Conservation (phyloP, 1,284 basidiomycete species). For the Rhizoctonia solani region DNA sequence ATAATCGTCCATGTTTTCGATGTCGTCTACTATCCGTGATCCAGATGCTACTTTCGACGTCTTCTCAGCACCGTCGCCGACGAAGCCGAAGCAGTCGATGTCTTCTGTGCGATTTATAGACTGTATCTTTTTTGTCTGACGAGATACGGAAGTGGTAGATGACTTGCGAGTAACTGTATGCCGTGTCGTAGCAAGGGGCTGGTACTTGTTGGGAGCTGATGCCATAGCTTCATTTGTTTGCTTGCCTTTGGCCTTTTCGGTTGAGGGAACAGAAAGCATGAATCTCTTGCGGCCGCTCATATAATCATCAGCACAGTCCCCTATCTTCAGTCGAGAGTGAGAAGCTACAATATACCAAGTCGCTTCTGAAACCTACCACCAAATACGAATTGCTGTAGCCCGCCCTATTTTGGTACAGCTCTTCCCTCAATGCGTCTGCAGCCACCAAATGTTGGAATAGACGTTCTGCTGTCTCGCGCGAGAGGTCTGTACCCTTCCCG, state of each 20-base stretch:
- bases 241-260: conserved; percentile 21
- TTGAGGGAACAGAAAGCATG: conserved; percentile 35
- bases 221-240: not conserved
- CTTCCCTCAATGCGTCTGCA: conserved; percentile 49
- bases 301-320: conserved; percentile 40
- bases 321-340: conserved; percentile 39
- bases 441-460: conserved; percentile 62
- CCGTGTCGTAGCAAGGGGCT: not conserved
- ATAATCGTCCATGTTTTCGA: not conserved
- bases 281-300: conserved; percentile 36
- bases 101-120: conserved; percentile 16
- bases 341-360: not conserved
- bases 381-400: conserved; percentile 49
- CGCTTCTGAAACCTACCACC: conserved; percentile 40
- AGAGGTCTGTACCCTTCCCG: conserved; percentile 54
- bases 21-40: conserved; percentile 2
- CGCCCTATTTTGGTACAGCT: conserved; percentile 43
- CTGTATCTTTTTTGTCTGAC: not conserved
- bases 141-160: not conserved
- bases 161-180: conserved; percentile 3
- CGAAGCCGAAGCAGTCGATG: not conserved
- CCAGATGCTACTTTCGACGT: not conserved
- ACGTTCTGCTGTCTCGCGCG: conserved; percentile 59
- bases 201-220: not conserved
- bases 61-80: not conserved